Evolutionary conservation across 139 green algal genomes (phyloP), one percentile per base, ranked within the genome.

Genomic region (Closterium sp.): DNA sequence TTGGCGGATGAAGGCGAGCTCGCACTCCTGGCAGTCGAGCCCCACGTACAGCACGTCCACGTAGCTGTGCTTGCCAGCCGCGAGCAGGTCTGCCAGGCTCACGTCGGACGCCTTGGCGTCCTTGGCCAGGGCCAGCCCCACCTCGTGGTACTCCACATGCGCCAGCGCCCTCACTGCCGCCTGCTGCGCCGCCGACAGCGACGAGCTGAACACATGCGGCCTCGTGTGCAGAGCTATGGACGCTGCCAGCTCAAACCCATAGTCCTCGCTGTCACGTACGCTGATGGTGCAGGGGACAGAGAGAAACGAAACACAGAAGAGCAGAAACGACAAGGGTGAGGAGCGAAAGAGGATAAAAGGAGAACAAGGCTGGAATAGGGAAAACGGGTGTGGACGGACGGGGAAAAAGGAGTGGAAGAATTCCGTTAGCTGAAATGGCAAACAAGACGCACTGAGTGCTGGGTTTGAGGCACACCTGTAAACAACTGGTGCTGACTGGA

Each of bases 11-110:
- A 90, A 69, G 31, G 38, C 23, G n/a, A 84, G 25, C 90, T 92
- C 90, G 31, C 90, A 92, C 5, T 32, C 83, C 31, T 84, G 84
- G 33, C 90, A 92, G 34, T 92, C 90, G 31, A 90, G 84, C 32
- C 10, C 33, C 19, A 90, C 19, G 32, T 92, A 90, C 16, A 92
- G 86, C 55, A 92, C 90, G 66, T 92, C 90, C 19, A 92, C 86
- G 84, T 86, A 92, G 23, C 1, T 69, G 84, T 92, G 90, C 32
- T 76, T 76, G 16, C 84, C 9, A 2, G 32, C 6, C 4, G n/a
- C 19, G 10, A 92, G 90, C 23, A 92, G 33, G 33, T 87, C 84
- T 16, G 33, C 16, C 84, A 87, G 33, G 2, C 16, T 25, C 16
- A 87, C 84, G 84, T 87, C 33, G 9, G 33, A 25, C 16, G 33